Evolutionary conservation across 768 basidiomycete species (phyloP).

Genomic region (Boletus barrowsii): DNA sequence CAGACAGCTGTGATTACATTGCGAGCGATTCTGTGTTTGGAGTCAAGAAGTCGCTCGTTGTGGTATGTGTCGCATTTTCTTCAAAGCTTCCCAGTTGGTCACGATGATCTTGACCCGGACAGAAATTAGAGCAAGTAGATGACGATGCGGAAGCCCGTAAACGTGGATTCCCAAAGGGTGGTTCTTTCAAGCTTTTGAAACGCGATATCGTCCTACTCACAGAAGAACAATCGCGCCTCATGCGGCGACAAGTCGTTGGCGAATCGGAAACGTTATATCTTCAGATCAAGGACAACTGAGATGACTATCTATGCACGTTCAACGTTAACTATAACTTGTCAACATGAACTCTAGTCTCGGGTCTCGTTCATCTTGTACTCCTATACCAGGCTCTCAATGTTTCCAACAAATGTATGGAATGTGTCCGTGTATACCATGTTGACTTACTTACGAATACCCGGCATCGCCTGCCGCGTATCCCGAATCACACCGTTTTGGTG

Average conservation of each 20-base stretch:
- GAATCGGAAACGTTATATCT: slow-evolving; percentile 7
- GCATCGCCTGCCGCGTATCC: too few species aligned
- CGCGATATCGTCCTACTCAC: slow-evolving; percentile 46
- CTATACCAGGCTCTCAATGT: too few species aligned
- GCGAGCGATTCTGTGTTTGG: slow-evolving; percentile 78
- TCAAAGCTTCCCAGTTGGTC: not conserved
- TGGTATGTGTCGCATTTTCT: slow-evolving; percentile 45
- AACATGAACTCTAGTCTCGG: too few species aligned
- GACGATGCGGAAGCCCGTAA: slow-evolving; percentile 53
- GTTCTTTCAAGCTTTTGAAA: slow-evolving; percentile 47
- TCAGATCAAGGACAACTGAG: slow-evolving; percentile 1
- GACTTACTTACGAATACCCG: too few species aligned
- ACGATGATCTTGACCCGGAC: not conserved
- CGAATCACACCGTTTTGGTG: too few species aligned
- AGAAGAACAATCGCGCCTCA: slow-evolving; percentile 37
- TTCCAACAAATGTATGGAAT: too few species aligned
- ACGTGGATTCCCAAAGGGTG: slow-evolving; percentile 45
- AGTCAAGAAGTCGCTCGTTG: slow-evolving; percentile 72
- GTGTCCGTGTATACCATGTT: too few species aligned
- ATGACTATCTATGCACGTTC: not conserved
- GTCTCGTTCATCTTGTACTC: too few species aligned
- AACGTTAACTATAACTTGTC: too few species aligned
- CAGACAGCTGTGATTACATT: slow-evolving; percentile 64
- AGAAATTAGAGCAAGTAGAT: slow-evolving; percentile 53
- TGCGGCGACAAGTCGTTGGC: slow-evolving; percentile 18